Percentiles rank a stretch among this genome's conserved stretches.
These are phyloP conservation scores for Endoconidiophora laricicola DNA, from an alignment of 2,329 filamentous ascomycete genomes.

Conservation along the genomic window DNA sequence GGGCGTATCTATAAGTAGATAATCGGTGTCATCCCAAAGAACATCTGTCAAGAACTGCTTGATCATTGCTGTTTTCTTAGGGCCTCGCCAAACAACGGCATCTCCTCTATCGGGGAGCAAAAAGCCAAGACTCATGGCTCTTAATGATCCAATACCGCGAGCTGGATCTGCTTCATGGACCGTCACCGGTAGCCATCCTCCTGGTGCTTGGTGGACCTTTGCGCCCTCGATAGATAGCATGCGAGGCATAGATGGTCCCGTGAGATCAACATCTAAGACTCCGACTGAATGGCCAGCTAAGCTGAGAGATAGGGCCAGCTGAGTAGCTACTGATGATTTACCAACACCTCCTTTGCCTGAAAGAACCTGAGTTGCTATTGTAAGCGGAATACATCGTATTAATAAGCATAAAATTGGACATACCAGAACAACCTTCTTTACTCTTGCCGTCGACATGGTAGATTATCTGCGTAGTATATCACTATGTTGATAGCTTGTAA, in stretches of 20 bases:
- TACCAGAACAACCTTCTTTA: slow-evolving; percentile 66
- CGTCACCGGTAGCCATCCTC: slow-evolving; percentile 79
- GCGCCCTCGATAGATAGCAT: slow-evolving; percentile 79
- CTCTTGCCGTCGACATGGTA: slow-evolving; percentile 24
- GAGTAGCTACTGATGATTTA: slow-evolving; percentile 94
- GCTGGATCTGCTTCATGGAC: slow-evolving; percentile 49
- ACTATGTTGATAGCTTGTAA: neutral
- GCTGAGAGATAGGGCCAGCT: slow-evolving; percentile 78
- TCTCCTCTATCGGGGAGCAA: slow-evolving; percentile 68
- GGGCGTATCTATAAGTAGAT: slow-evolving; percentile 85
- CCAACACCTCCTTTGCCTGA: slow-evolving; percentile 97
- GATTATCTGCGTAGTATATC: neutral
- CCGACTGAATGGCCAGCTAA: slow-evolving; percentile 78
- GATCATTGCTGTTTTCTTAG: slow-evolving; percentile 98
- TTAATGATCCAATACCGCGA: slow-evolving; percentile 43
- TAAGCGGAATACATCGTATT: slow-evolving; percentile 1
- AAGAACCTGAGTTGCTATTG: slow-evolving; percentile 39
- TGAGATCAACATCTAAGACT: slow-evolving; percentile 90
- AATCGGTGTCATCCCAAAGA: slow-evolving; percentile 76
- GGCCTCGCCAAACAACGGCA: slow-evolving; percentile 91
- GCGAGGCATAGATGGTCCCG: slow-evolving; percentile 87
- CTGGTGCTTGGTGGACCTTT: slow-evolving; percentile 81
- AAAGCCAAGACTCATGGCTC: slow-evolving; percentile 88
- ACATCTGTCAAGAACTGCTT: slow-evolving; percentile 89
- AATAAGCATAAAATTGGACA: slow-evolving; percentile 14